Evolutionary conservation across 148 eudicot genomes (phyloP).

Genomic region (Fagopyrum homotropicum): DNA sequence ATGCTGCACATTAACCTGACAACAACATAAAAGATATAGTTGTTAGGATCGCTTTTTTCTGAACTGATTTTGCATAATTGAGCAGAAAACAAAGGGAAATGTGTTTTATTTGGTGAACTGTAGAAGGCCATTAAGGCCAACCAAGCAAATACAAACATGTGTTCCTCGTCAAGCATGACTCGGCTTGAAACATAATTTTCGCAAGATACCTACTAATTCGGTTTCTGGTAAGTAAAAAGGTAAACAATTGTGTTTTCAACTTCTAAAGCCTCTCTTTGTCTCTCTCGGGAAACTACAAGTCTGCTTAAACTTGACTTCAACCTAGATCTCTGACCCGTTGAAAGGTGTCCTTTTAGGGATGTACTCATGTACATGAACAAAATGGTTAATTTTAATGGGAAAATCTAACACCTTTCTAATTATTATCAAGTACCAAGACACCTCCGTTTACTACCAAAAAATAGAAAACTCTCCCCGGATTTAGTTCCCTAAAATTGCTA

Average conservation of each 20-base stretch:
- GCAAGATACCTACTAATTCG: not conserved
- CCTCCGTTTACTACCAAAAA: not conserved
- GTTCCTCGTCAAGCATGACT: not conserved
- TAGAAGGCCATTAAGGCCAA: not conserved
- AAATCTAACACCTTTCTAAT: not conserved
- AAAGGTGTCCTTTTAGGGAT: not conserved
- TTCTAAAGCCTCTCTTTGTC: not conserved
- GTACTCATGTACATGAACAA: not conserved
- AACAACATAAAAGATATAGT: slow-evolving; percentile 14
- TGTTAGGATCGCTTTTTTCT: not conserved
- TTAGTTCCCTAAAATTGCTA: not conserved
- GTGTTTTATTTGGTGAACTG: not conserved
- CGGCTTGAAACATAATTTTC: not conserved
- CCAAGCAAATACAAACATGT: not conserved
- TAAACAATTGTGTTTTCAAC: not conserved
- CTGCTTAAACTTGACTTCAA: not conserved
- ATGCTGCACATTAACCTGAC: slow-evolving; percentile 67
- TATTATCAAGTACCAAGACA: not conserved
- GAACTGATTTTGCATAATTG: not conserved
- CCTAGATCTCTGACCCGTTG: not conserved
- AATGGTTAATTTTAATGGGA: not conserved
- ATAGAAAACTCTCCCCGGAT: not conserved
- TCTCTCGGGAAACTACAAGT: not conserved
- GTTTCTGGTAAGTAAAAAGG: not conserved
- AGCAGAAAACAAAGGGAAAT: not conserved